Evolutionary conservation across 768 basidiomycete species (phyloP).

Genomic region (Agaricus subrufescens): DNA sequence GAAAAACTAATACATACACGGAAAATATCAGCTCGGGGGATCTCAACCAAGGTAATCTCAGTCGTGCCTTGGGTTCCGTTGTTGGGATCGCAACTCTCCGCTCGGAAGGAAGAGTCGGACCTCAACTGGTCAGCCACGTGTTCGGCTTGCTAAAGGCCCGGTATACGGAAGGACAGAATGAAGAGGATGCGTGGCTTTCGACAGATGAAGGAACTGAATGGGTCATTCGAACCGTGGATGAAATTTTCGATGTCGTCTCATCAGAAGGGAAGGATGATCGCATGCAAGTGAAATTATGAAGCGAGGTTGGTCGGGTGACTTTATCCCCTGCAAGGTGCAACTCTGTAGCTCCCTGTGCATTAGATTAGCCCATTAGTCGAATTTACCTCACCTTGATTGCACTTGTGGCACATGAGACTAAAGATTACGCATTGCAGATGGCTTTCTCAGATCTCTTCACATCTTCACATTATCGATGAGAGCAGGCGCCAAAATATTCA

Average conservation of each 20-base stretch:
- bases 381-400: constrained; percentile 26
- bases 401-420: constrained; percentile 25
- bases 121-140: constrained; percentile 84
- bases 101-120: constrained; percentile 78
- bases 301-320: constrained; percentile 33
- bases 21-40: constrained; percentile 37
- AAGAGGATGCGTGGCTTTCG: constrained; percentile 76
- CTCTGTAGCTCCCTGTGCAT: constrained; percentile 29
- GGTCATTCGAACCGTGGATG: constrained; percentile 81
- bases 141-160: constrained; percentile 89
- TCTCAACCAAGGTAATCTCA: constrained; percentile 76
- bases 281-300: constrained; percentile 60
- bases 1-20: constrained; percentile 38
- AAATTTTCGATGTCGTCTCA: constrained; percentile 70
- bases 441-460: constrained; percentile 18
- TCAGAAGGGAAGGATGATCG: constrained; percentile 38
- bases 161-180: constrained; percentile 47
- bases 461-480: constrained; percentile 22
- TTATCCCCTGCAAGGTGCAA: constrained; percentile 17
- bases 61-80: constrained; percentile 78
- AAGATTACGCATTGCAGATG: constrained; percentile 6
- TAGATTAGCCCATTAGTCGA: constrained; percentile 15
- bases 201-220: constrained; percentile 87
- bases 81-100: constrained; percentile 83
- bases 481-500: constrained; percentile 5